Conservation (phyloP, 331 rosid species). For the Malus hybrid region DNA sequence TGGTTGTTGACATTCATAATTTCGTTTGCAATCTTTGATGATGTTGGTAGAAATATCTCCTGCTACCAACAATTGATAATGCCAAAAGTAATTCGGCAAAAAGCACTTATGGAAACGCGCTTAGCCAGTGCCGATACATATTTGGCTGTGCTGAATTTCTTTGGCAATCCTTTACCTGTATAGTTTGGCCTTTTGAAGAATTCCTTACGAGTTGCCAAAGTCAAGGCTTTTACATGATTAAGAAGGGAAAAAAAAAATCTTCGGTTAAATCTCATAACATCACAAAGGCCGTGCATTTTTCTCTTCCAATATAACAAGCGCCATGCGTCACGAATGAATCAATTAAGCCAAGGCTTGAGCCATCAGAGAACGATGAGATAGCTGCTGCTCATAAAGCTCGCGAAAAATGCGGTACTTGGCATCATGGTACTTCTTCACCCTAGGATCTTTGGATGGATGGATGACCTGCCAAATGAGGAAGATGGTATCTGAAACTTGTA, state of each 20-base stretch:
- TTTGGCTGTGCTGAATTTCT: not conserved
- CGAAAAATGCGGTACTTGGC: conserved; percentile 70
- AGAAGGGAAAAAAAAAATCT: too few species aligned
- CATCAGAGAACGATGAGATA: conserved; percentile 66
- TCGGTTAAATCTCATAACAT: too few species aligned
- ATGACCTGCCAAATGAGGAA: conserved; percentile 51
- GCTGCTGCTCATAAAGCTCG: conserved; percentile 74
- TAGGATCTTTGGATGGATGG: conserved; percentile 69
- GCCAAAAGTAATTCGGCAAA: too few species aligned
- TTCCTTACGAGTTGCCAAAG: not conserved
- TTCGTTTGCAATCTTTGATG: not conserved
- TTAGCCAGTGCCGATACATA: not conserved
- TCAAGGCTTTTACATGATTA: not conserved
- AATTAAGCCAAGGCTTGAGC: conserved; percentile 49
- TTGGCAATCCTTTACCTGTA: not conserved
- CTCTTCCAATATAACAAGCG: not conserved
- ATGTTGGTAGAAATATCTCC: too few species aligned
- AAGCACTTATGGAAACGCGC: too few species aligned
- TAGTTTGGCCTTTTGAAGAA: not conserved
- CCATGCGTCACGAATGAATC: not conserved
- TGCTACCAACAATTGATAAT: not conserved
- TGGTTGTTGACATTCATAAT: not conserved
- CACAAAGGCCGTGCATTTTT: not conserved
- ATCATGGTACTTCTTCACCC: conserved; percentile 81
- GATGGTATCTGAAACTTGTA: not conserved